Percentiles rank a stretch among this genome's conserved stretches.
Conservation (phyloP, 768 basidiomycete genomes). For the Daedalea quercina region DNA sequence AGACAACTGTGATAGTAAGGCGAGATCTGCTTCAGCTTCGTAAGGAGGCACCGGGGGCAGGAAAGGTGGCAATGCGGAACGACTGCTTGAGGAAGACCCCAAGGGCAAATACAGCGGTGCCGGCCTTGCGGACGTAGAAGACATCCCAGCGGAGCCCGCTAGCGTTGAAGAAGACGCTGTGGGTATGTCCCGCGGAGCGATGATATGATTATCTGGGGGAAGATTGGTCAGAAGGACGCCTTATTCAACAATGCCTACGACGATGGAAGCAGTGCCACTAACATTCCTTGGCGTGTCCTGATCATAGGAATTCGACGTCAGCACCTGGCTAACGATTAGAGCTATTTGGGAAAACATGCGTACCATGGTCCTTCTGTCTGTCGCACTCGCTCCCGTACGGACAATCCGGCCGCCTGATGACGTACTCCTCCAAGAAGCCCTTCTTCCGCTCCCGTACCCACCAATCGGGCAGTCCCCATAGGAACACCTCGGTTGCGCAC, state of each 20-base stretch:
- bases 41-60: neutral
- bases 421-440: constrained; percentile 49
- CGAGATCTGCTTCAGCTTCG: constrained; percentile 4
- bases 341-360: constrained; percentile 16
- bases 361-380: constrained; percentile 63
- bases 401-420: constrained; percentile 64
- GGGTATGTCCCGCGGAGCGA: constrained; percentile 13
- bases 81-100: neutral
- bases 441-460: constrained; percentile 75
- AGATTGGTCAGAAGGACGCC: neutral
- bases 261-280: constrained; percentile 20
- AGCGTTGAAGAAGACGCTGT: neutral
- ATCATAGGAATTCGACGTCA: neutral
- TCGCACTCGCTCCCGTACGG: constrained; percentile 51
- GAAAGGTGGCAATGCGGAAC: neutral
- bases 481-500: constrained; percentile 68
- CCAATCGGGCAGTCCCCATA: constrained; percentile 77
- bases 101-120: neutral
- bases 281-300: constrained; percentile 78
- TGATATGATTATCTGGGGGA: constrained; percentile 26
- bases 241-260: neutral
- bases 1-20: constrained; percentile 3
- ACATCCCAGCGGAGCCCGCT: neutral
- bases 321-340: neutral
- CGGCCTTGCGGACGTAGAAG: neutral